Evolutionary conservation across 2,329 filamentous ascomycete species (phyloP), one percentile per base, ranked within the genome.

Genomic region (Colletotrichum godetiae): DNA sequence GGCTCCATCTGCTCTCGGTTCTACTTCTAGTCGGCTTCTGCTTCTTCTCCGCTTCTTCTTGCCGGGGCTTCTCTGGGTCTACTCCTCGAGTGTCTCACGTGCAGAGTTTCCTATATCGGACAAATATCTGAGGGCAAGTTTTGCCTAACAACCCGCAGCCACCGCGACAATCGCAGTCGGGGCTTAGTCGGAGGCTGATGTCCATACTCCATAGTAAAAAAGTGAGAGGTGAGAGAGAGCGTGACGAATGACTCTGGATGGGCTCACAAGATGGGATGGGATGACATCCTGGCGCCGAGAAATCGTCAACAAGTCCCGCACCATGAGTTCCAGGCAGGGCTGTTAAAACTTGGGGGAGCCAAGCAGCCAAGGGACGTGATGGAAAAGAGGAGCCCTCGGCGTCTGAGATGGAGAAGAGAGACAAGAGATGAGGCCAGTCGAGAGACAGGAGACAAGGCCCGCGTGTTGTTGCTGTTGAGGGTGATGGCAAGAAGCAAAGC

Each of bases 221-320:
- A 27, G 1, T 49, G 42, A 49, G 42, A 22, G 52, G 7, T 12
- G 24, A 52, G 15, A 33, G 56, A n/a, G n/a, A 22, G 37, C 24
- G 31, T 58, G 37, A 31, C 52, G 33, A 61, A 56, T 61, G 60
- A 60, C 56, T 70, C 61, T 57, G 70, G 52, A 73, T 73, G 67
- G 67, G 70, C 60, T 70, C 70, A 70, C 19, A 56, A 49, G 61
- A 57, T 37, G 60, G 67, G 67, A 70, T 70, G 67, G 35, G 67
- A 70, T 61, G 70, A 22, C 60, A 73, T 64, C 13, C 60, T 42
- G 55, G 22, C 61, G 67, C 67, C 67, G 53, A 73, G 61, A 52
- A 31, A n/a, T 73, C 70, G 70, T 66, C 60, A 70, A 73, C 65
- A 55, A 55, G 67, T 61, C 67, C 60, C 35, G 70, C 70, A 73